Percentiles rank a stretch among this genome's conserved stretches.
phyloP scores from a whole-genome alignment of 1,139 yeast species.

The Geotrichum macrosporum region DNA sequence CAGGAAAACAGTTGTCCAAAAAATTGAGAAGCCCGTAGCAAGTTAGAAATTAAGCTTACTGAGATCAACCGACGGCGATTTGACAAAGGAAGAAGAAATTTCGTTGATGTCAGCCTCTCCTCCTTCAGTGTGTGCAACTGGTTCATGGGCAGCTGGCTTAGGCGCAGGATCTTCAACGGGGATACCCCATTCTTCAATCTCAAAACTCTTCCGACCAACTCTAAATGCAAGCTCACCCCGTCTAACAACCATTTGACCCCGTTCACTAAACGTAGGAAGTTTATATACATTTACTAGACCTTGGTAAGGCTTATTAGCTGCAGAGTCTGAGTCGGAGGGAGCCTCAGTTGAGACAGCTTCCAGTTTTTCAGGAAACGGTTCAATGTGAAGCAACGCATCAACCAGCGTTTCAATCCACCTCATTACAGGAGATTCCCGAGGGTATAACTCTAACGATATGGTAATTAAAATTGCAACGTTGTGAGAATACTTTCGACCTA shows the following conservation, averaged over 20 bases:
- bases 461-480: constrained; percentile 53
- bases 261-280: constrained; percentile 65
- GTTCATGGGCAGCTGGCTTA: background rate
- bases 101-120: too few relatives aligned
- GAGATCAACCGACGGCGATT: too few relatives aligned
- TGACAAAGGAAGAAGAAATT: too few relatives aligned
- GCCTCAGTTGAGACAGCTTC: constrained; percentile 51
- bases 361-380: constrained; percentile 80
- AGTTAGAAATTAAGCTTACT: too few relatives aligned
- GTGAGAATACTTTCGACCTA: constrained; percentile 47
- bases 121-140: too few relatives aligned
- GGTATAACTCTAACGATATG: constrained; percentile 63
- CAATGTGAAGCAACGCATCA: constrained; percentile 70
- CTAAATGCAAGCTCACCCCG: constrained; percentile 80
- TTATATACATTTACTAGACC: constrained; percentile 77
- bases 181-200: constrained; percentile 88
- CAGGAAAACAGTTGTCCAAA: too few relatives aligned
- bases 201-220: constrained; percentile 77
- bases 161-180: constrained; percentile 66
- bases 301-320: constrained; percentile 42
- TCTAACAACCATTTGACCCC: constrained; percentile 75
- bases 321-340: constrained; percentile 23
- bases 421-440: constrained; percentile 50
- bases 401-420: constrained; percentile 54
- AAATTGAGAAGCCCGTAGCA: too few relatives aligned